These are phyloP conservation scores for Hansfordia pulvinata DNA, from an alignment of 2,329 filamentous ascomycete species.

Conservation along the genomic window DNA sequence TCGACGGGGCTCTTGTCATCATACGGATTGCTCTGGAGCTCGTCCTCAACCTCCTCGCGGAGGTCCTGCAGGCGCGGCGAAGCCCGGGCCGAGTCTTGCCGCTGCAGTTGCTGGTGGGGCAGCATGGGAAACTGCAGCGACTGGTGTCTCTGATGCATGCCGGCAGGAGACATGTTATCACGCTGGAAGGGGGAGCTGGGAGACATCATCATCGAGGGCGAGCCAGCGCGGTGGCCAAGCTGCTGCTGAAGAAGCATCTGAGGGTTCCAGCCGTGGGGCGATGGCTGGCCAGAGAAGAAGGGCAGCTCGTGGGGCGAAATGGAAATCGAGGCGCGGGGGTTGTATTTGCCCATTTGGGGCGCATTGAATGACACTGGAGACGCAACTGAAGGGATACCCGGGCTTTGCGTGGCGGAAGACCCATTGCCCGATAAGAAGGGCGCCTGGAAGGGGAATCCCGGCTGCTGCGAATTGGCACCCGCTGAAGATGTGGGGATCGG, in stretches of 20 bases:
- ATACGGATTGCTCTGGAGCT: conserved; percentile 25
- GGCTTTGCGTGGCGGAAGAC: conserved; percentile 47
- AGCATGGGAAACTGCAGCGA: conserved; percentile 44
- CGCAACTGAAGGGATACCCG: conserved; percentile 47
- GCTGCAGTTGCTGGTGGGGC: conserved; percentile 41
- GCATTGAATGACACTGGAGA: conserved; percentile 61
- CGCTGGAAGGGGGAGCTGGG: conserved; percentile 49
- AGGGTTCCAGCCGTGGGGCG: conserved; percentile 43
- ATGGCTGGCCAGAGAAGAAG: conserved; percentile 50
- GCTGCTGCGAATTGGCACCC: conserved; percentile 49
- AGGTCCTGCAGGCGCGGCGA: conserved; percentile 58
- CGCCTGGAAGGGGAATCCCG: conserved; percentile 40
- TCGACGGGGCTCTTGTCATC: conserved; percentile 35
- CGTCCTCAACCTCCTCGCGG: conserved; percentile 61
- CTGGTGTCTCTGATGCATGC: conserved; percentile 41
- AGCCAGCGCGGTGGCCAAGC: conserved; percentile 40
- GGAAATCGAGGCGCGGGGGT: conserved; percentile 60
- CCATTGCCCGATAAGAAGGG: conserved; percentile 47
- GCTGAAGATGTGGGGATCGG: conserved; percentile 69
- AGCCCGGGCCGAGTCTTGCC: conserved; percentile 37
- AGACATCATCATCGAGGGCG: conserved; percentile 53
- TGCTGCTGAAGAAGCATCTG: conserved; percentile 40
- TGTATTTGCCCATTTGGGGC: conserved; percentile 40
- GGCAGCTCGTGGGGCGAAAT: conserved; percentile 50
- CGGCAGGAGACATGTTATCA: conserved; percentile 30